Evolutionary conservation across 345 rosid species (phyloP).

Genomic region (Moringa oleifera): DNA sequence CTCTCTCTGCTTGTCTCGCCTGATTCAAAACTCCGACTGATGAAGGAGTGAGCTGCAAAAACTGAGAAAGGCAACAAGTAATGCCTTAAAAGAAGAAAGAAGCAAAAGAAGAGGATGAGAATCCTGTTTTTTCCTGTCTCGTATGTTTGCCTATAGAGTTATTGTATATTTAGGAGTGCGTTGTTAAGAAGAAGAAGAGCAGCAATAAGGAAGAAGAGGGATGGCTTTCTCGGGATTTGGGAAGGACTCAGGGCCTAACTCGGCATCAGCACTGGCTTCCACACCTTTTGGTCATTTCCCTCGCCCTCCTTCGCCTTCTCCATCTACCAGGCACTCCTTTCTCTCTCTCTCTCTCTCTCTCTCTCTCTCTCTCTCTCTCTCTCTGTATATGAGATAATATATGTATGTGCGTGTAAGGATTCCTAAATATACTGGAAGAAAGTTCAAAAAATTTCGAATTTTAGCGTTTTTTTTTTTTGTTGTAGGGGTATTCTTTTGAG

Average conservation of each 20-base stretch:
- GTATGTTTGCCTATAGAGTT: too few relatives aligned
- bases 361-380: neutral
- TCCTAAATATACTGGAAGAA: too few relatives aligned
- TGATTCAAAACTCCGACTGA: neutral
- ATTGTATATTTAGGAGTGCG: too few relatives aligned
- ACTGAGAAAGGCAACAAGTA: neutral
- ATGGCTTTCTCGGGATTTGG: conserved; percentile 24
- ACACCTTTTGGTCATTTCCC: conserved; percentile 16
- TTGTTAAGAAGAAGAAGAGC: too few relatives aligned
- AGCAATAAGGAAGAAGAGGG: neutral
- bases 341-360: too few relatives aligned
- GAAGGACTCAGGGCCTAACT: conserved; percentile 40
- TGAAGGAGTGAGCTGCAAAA: neutral
- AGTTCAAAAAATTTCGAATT: too few relatives aligned
- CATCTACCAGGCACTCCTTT: conserved; percentile 28
- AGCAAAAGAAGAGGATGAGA: too few relatives aligned
- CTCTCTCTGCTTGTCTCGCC: neutral
- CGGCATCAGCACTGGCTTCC: conserved; percentile 6
- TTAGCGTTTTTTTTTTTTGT: too few relatives aligned
- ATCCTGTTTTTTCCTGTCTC: too few relatives aligned
- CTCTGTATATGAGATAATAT: neutral
- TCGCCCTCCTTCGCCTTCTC: conserved; percentile 24
- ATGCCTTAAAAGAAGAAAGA: conserved; percentile 5
- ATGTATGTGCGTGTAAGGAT: too few relatives aligned
- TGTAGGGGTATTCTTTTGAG: too few relatives aligned